Percentiles rank a stretch among this genome's conserved stretches.
Evolutionary conservation across 2,329 filamentous ascomycete species (phyloP).

Genomic region (Aspergillus pseudoterreus): DNA sequence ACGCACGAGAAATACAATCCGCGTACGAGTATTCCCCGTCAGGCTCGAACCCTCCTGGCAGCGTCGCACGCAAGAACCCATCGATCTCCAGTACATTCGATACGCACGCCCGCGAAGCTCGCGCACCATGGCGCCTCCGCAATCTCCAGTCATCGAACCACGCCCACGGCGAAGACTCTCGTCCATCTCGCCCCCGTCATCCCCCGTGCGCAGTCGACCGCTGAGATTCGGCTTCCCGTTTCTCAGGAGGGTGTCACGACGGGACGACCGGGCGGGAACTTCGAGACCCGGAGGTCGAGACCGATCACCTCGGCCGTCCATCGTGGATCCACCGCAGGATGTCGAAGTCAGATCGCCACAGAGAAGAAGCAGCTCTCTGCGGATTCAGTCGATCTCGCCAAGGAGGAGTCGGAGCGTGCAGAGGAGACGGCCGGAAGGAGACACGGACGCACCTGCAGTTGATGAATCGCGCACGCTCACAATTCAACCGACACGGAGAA

Average conservation of each 20-base stretch:
- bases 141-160: slow-evolving; percentile 9
- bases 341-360: not conserved
- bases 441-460: not conserved
- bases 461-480: not conserved
- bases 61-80: slow-evolving; percentile 11
- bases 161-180: not conserved
- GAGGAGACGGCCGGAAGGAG: not conserved
- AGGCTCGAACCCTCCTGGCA: slow-evolving; percentile 10
- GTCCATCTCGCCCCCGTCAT: not conserved
- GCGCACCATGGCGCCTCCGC: slow-evolving; percentile 1
- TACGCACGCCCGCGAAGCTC: slow-evolving; percentile 2
- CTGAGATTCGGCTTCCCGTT: slow-evolving; percentile 14
- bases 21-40: slow-evolving; percentile 13
- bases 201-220: slow-evolving; percentile 9
- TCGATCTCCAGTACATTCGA: slow-evolving; percentile 14
- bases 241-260: slow-evolving; percentile 7
- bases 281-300: slow-evolving; percentile 6
- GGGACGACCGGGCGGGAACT: not conserved
- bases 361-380: not conserved
- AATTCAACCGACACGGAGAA: not conserved
- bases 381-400: not conserved
- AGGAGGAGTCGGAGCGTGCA: not conserved
- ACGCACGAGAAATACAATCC: slow-evolving; percentile 19
- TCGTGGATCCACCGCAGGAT: slow-evolving; percentile 11
- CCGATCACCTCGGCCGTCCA: slow-evolving; percentile 9